These are phyloP conservation scores for Fusarium lyarnte DNA, from an alignment of 2,329 filamentous ascomycete species.

Conservation along the genomic window DNA sequence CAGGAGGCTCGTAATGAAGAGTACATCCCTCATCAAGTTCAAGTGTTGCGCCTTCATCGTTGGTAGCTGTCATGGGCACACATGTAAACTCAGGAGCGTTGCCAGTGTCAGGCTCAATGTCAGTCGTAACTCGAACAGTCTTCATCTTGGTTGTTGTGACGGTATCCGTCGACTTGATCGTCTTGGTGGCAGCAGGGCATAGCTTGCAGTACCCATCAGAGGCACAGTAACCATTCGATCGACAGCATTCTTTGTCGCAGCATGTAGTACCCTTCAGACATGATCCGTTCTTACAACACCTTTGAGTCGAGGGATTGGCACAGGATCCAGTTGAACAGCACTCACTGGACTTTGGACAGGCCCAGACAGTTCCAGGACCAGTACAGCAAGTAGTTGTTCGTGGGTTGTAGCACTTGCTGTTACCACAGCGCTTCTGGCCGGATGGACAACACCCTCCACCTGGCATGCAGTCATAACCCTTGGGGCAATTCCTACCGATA, in stretches of 20 bases:
- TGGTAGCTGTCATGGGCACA: conserved; percentile 8
- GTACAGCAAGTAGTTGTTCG: neutral
- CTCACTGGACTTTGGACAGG: neutral
- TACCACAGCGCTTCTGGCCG: neutral
- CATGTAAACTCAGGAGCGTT: conserved; percentile 5
- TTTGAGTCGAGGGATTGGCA: neutral
- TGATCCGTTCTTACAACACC: neutral
- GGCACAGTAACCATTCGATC: neutral
- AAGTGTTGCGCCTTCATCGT: neutral
- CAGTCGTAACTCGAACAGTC: neutral
- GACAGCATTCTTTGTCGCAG: conserved; percentile 9
- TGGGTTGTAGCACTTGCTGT: conserved; percentile 14
- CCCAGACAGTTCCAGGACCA: neutral
- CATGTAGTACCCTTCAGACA: conserved; percentile 4
- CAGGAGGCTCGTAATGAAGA: neutral
- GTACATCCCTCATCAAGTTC: conserved; percentile 3
- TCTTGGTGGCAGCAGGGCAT: neutral
- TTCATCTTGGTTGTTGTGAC: conserved; percentile 2
- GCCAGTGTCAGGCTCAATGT: conserved; percentile 7
- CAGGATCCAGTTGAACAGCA: neutral
- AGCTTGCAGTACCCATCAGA: conserved; percentile 2
- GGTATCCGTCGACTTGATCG: neutral
- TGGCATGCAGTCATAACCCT: neutral
- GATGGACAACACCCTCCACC: conserved; percentile 8
- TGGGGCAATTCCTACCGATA: neutral